Base-by-base conservation (phyloP, 208 protist genomes). In the Trichomonas tenax region DNA sequence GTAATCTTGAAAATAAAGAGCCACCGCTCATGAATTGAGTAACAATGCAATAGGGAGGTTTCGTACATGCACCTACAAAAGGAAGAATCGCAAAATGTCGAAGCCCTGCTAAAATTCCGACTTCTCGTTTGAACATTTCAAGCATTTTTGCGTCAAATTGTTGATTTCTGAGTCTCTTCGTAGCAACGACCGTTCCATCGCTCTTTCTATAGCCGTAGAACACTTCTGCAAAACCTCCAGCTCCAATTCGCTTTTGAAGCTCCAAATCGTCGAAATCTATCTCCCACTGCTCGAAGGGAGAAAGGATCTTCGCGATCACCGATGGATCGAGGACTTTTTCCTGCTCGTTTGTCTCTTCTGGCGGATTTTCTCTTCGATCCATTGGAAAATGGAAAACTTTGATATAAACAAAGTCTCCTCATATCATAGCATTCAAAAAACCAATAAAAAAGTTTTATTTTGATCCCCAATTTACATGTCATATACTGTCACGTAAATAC, bases 51-150 rank as follows among this genome's bases (percentile, higher is more conserved):
- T 38, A 93, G 21, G 86, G 86, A 17, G 86, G 86, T 26, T 93
- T 93, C 23, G 34, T 93, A 15, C 36, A 40, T 34, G 86, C 86
- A 38, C 86, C 86, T 38, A 93, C 86, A 38, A 93, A 93, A 26
- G 86, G 86, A 51, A 93, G 86, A 38, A 93, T 93, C 34, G 86
- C 40, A 93, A 93, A 93, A 51, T 93, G 86, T 14, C 45, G 11
- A 34, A 93, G 86, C 15, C 45, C 44, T 0, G 44, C 23, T 38
- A 93, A 51, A 0, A 40, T 51, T 38, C 26, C 26, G 4, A 93
- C 86, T 93, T 93, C 86, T 26, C 86, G 40, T 93, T 93, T 34
- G 36, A 93, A 93, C 86, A 93, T 93, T 93, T 93, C 86, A 58
- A 93, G 44, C 40, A 51, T 51, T 48, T 51, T 44, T 93, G 41